Evolutionary conservation across 1,139 yeast genomes (phyloP).

Genomic region (Yamadazyma oceani): DNA sequence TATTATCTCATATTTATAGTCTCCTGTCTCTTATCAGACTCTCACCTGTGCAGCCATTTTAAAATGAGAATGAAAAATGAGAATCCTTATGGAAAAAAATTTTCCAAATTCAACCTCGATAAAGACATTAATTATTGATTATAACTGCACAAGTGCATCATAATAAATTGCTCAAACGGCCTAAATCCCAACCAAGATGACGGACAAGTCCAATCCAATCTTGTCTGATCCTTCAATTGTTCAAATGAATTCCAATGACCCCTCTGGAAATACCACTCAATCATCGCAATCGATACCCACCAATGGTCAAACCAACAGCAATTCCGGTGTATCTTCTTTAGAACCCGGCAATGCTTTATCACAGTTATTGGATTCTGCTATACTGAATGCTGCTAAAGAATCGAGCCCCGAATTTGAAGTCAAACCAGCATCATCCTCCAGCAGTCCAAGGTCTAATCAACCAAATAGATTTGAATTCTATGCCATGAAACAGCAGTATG

Average conservation of each 20-base stretch:
- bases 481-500: conserved; percentile 14
- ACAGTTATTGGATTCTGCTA: conserved; percentile 42
- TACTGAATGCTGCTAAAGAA: conserved; percentile 52
- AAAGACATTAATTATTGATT: no score
- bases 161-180: no score
- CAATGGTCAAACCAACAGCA: no score
- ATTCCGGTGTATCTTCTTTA: conserved; percentile 5
- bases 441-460: conserved; percentile 19
- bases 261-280: not conserved
- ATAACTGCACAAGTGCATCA: no score
- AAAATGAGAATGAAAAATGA: no score
- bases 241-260: conserved; percentile 10
- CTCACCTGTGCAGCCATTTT: no score
- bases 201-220: conserved; percentile 19
- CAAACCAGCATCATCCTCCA: conserved; percentile 9
- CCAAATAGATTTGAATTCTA: conserved; percentile 12
- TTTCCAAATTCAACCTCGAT: no score
- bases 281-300: not conserved
- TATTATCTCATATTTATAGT: no score
- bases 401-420: conserved; percentile 39
- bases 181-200: conserved; percentile 4
- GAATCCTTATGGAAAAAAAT: no score
- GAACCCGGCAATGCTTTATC: conserved; percentile 42
- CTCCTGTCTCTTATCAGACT: no score
- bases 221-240: conserved; percentile 34